A percentile compares a stretch with the other conserved stretches of the same genome.
phyloP scores from a whole-genome alignment of 2,329 filamentous ascomycete species.

The Cordyceps cicadae region DNA sequence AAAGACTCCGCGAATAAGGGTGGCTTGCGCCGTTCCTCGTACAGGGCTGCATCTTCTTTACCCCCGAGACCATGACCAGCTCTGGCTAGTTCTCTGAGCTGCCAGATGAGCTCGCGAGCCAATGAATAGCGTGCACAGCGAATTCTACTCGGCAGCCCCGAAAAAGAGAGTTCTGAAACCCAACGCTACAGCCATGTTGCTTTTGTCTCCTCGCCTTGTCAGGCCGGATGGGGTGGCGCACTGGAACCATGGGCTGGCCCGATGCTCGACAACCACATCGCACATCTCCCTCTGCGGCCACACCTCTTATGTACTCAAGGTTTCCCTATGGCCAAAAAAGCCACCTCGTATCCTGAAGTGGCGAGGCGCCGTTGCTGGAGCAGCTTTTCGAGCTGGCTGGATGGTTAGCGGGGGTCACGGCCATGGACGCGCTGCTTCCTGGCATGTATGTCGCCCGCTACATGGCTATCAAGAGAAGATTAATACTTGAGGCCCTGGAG shows the following conservation, averaged over 20 bases:
- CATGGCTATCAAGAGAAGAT: too few species aligned
- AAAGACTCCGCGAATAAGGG: neutral
- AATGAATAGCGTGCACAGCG: neutral
- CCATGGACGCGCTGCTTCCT: too few species aligned
- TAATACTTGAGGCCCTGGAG: too few species aligned
- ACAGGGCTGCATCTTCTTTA: neutral
- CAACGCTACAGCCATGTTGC: neutral
- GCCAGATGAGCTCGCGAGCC: neutral
- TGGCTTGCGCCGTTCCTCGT: neutral
- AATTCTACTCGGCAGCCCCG: neutral
- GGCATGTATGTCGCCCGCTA: too few species aligned
- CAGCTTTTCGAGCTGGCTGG: too few species aligned
- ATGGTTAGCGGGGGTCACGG: too few species aligned
- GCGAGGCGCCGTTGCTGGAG: too few species aligned
- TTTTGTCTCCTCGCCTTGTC: neutral
- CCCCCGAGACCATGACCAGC: neutral
- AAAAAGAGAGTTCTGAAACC: neutral
- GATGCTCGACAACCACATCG: neutral
- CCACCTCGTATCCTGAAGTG: too few species aligned
- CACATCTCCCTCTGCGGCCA: too few species aligned
- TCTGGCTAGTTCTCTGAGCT: neutral
- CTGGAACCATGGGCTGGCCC: neutral
- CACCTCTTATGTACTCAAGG: neutral
- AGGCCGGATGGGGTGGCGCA: neutral
- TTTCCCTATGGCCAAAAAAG: too few species aligned